Evolutionary conservation across 345 rosid species (phyloP).

Genomic region (Pugionium dolabratum): DNA sequence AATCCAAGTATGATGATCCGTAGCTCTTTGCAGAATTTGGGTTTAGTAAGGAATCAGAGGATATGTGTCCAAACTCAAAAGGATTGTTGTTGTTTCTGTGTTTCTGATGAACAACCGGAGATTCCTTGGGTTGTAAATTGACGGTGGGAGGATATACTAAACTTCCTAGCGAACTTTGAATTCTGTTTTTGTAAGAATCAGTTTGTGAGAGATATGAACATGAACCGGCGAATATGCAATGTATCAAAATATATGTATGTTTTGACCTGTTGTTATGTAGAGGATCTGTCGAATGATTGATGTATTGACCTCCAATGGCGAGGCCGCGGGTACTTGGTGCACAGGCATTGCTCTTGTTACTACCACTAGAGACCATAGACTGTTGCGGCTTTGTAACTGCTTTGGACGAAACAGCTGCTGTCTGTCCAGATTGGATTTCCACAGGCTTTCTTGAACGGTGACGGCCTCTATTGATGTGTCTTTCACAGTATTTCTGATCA

Average conservation of each 20-base stretch:
- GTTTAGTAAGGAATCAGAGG: constrained; percentile 51
- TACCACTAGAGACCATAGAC: constrained; percentile 36
- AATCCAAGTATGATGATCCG: constrained; percentile 45
- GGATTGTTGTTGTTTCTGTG: constrained; percentile 33
- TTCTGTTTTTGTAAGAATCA: constrained; percentile 38
- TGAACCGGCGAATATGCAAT: not conserved
- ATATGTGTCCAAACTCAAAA: constrained; percentile 53
- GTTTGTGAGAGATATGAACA: not conserved
- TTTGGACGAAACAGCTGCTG: constrained; percentile 46
- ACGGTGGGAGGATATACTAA: constrained; percentile 39
- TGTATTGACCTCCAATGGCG: constrained; percentile 31
- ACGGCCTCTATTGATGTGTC: constrained; percentile 83
- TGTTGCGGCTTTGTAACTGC: constrained; percentile 41
- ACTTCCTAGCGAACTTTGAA: constrained; percentile 33
- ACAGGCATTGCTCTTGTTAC: constrained; percentile 24
- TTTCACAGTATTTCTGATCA: constrained; percentile 81
- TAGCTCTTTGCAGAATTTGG: constrained; percentile 43
- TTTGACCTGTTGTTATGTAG: constrained; percentile 46
- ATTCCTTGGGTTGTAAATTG: constrained; percentile 42
- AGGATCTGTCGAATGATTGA: constrained; percentile 42
- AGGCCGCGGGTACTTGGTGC: constrained; percentile 41
- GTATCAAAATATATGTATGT: not conserved
- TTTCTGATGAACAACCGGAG: constrained; percentile 37
- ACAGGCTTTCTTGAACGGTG: constrained; percentile 90
- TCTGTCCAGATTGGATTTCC: constrained; percentile 63